Conservation (phyloP, 2,329 filamentous ascomycete species). For the Zymoseptoria pseudotritici region DNA sequence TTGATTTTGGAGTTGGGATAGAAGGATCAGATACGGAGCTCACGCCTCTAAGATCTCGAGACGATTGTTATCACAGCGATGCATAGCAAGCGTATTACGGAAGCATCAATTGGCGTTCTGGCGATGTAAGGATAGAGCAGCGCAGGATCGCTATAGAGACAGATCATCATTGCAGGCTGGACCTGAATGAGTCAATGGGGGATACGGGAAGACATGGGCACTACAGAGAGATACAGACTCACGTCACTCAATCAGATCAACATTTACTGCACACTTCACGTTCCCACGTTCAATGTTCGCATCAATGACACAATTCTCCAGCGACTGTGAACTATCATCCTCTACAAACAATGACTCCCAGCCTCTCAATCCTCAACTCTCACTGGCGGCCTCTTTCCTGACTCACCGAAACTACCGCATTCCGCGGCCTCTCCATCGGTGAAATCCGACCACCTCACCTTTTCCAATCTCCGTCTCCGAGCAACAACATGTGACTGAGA, state of each 20-base stretch:
- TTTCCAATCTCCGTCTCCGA: background rate
- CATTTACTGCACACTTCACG: background rate
- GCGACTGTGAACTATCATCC: background rate
- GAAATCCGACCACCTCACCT: background rate
- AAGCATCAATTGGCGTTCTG: background rate
- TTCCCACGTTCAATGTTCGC: background rate
- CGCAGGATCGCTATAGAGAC: background rate
- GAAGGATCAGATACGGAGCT: background rate
- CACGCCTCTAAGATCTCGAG: background rate
- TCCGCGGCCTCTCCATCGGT: background rate
- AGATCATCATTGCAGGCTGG: background rate
- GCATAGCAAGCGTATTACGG: background rate
- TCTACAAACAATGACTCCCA: background rate
- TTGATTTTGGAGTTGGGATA: background rate
- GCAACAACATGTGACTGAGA: background rate
- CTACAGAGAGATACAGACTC: background rate
- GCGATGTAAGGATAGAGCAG: background rate
- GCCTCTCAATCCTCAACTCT: background rate
- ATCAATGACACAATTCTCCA: background rate
- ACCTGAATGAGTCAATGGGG: background rate
- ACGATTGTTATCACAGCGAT: background rate
- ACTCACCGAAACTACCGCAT: background rate
- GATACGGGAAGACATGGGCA: background rate
- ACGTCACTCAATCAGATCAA: background rate
- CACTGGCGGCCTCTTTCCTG: background rate